Base-by-base conservation (phyloP, 176 grass and related monocot genomes). In the Avena sativa region DNA sequence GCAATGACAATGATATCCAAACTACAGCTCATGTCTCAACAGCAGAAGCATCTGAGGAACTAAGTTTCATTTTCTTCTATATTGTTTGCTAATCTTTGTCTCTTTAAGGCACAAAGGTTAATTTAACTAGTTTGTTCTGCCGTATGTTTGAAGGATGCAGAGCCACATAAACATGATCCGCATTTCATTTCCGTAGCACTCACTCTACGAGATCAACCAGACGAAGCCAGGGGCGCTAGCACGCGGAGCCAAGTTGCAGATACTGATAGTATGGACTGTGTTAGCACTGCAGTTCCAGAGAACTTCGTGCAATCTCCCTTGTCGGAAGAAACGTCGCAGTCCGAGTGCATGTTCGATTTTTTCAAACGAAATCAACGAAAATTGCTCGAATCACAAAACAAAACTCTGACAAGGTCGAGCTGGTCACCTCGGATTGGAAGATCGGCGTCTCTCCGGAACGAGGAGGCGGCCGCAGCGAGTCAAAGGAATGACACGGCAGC, bases 21-120 rank as follows among this genome's bases (percentile, higher is more conserved):
- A 49, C 13, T 32, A 48, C 14, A 44, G 47, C 61, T 46, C 49
- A 49, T 85, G 58, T 51, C 43, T 5, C 65, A 79, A 58, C 9
- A 74, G n/a, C 12, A 80, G 48, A 86, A 89, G 48, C 52, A 40
- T 81, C 76, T 77, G 74, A 87, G 8, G 56, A 87, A 86, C 79
- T 86, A 78, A 56, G 73, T 73, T 2, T 25, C 5, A 21, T 46
- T 79, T 62, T 0, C 26, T 28, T 78, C 25, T 12, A 32, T 78
- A 63, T 2, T 30, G 26, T 21, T 49, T 11, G 3, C 8, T 38
- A 59, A 14, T 26, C 26, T 76, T 28, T 10, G 60, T 70, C 32
- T 67, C 9, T 59, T 17, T 78, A 17, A 48, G 12, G 67, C 2
- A 12, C 26, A 38, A 51, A 77, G 8, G 20, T 38, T 77, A 75